A percentile compares a stretch with the other conserved stretches of the same genome.
These are phyloP conservation scores for Tricholoma sp. DNA, from an alignment of 768 basidiomycete species.

Conservation along the genomic window DNA sequence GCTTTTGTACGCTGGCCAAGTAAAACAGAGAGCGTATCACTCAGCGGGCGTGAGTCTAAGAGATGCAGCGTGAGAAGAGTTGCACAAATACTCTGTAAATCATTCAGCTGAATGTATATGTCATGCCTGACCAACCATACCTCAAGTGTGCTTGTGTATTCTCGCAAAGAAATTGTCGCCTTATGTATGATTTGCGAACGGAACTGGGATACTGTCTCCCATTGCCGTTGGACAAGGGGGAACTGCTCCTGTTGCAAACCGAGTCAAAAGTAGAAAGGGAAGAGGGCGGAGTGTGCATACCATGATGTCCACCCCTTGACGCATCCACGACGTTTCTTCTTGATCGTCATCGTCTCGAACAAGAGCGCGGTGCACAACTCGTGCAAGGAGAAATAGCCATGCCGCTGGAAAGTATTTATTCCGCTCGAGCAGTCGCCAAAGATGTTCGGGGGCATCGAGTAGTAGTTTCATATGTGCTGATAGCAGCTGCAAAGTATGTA, in stretches of 20 bases:
- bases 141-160: slow-evolving; percentile 45
- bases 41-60: slow-evolving; percentile 79
- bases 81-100: slow-evolving; percentile 61
- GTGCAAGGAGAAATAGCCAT: slow-evolving; percentile 81
- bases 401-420: slow-evolving; percentile 78
- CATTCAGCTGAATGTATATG: slow-evolving; percentile 1
- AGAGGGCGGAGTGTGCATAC: slow-evolving; percentile 31
- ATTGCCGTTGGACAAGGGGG: slow-evolving; percentile 86
- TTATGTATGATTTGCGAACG: slow-evolving; percentile 84
- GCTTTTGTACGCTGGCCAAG: slow-evolving; percentile 67
- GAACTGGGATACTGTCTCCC: slow-evolving; percentile 86
- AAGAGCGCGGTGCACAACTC: slow-evolving; percentile 78
- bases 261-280: background rate
- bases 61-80: slow-evolving; percentile 80
- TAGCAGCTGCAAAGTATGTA: slow-evolving; percentile 65
- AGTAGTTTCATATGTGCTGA: slow-evolving; percentile 91
- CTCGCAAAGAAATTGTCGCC: slow-evolving; percentile 77
- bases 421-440: slow-evolving; percentile 83
- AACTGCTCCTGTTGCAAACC: slow-evolving; percentile 60
- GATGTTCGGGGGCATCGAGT: slow-evolving; percentile 85
- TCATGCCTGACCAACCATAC: slow-evolving; percentile 29
- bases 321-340: slow-evolving; percentile 56
- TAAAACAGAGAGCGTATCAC: slow-evolving; percentile 65
- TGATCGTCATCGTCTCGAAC: slow-evolving; percentile 58
- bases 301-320: slow-evolving; percentile 56